These are phyloP conservation scores for Alternaria hordeiaustralica DNA, from an alignment of 2,329 filamentous ascomycete species.

Conservation along the genomic window DNA sequence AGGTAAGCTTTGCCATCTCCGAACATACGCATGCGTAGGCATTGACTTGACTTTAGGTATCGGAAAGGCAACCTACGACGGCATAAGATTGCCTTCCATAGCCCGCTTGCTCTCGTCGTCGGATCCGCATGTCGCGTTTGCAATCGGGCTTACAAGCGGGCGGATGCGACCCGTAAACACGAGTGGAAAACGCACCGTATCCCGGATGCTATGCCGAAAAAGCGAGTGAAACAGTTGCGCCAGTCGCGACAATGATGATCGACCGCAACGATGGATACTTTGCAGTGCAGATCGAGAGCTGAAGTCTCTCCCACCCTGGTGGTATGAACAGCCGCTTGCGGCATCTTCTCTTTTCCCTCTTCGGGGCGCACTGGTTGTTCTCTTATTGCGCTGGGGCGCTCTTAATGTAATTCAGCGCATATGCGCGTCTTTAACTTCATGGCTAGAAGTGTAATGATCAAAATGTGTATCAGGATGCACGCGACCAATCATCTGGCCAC, in stretches of 20 bases:
- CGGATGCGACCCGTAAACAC: constrained; percentile 23
- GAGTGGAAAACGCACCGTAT: constrained; percentile 20
- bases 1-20: constrained; percentile 3
- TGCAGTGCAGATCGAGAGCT: constrained; percentile 16
- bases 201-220: constrained; percentile 12
- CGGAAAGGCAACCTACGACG: constrained; percentile 15
- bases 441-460: not conserved
- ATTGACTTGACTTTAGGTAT: constrained; percentile 15
- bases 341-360: not conserved
- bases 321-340: constrained; percentile 1
- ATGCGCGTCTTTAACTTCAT: not conserved
- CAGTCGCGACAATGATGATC: not conserved
- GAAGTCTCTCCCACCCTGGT: not conserved
- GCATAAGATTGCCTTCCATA: constrained; percentile 9
- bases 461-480: fast-evolving
- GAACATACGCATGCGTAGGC: not conserved
- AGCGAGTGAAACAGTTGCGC: constrained; percentile 1
- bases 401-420: not conserved
- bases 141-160: constrained; percentile 3
- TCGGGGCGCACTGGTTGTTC: not conserved
- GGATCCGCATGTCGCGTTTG: constrained; percentile 12
- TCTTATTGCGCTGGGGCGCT: not conserved
- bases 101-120: not conserved
- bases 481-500: not conserved
- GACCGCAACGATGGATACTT: not conserved